phyloP scores from a whole-genome alignment of 2,329 filamentous ascomycete species.

The Diaporthe ilicicola region DNA sequence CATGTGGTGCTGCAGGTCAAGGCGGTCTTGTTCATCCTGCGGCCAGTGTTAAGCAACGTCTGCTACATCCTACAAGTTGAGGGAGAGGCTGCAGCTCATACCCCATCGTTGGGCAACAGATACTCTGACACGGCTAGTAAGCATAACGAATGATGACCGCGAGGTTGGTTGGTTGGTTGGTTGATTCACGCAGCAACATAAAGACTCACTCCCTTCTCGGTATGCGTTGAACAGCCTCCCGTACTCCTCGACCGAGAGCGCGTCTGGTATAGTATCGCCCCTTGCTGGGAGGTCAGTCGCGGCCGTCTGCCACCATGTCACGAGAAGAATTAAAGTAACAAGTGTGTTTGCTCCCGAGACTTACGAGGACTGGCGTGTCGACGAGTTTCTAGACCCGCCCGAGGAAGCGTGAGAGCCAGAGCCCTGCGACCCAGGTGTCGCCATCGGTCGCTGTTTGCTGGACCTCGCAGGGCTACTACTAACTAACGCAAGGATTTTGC shows the following conservation, averaged over 20 bases:
- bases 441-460: no score
- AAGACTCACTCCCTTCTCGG: conserved; percentile 23
- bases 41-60: neutral
- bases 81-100: neutral
- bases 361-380: no score
- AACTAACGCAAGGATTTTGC: no score
- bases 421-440: no score
- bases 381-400: no score
- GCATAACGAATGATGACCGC: neutral
- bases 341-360: no score
- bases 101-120: conserved; percentile 25
- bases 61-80: neutral
- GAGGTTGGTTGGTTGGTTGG: neutral
- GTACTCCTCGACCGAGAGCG: conserved; percentile 15
- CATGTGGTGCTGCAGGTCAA: conserved; percentile 24
- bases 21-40: conserved; percentile 25
- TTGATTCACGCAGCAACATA: neutral
- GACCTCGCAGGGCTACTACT: no score
- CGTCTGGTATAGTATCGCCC: conserved; percentile 20
- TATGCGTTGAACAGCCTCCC: conserved; percentile 23
- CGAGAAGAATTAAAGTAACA: no score
- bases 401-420: no score
- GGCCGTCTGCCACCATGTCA: neutral
- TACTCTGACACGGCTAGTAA: neutral
- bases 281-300: neutral